These are phyloP conservation scores for Colletotrichum agaves DNA, from an alignment of 2,329 filamentous ascomycete species.

Conservation along the genomic window DNA sequence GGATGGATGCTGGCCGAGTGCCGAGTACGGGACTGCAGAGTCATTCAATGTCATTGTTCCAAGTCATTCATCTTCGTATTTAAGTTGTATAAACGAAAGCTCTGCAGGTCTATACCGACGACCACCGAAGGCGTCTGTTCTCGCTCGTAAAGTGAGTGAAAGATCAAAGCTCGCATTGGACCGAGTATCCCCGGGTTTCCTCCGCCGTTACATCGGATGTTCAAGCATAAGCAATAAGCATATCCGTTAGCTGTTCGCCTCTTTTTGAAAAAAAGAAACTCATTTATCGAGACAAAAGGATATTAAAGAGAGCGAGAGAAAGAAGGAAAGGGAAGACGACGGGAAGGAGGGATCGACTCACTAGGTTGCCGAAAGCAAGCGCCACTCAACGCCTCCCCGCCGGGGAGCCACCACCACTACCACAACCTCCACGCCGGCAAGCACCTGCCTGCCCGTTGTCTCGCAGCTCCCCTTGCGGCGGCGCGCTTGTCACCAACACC, in stretches of 20 bases:
- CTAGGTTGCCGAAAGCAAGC: background rate
- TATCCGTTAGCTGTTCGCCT: background rate
- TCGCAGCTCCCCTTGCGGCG: background rate
- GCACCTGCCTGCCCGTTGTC: background rate
- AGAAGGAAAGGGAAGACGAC: background rate
- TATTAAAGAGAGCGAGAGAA: background rate
- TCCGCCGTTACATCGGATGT: background rate
- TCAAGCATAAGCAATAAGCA: background rate
- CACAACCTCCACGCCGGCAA: background rate
- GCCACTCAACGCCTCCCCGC: background rate
- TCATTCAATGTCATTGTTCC: background rate
- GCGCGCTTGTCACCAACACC: too few relatives aligned
- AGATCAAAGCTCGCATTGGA: background rate
- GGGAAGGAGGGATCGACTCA: background rate
- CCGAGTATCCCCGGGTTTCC: background rate
- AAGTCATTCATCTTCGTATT: background rate
- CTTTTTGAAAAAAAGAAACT: background rate
- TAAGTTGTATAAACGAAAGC: background rate
- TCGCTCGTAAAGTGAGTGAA: background rate
- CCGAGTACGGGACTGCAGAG: too few relatives aligned
- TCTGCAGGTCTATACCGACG: background rate
- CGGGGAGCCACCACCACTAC: conserved; percentile 5
- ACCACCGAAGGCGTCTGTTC: conserved; percentile 2
- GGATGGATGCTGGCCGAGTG: conserved; percentile 1
- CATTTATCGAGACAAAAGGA: background rate